A percentile compares a stretch with the other conserved stretches of the same genome.
phyloP scores from a whole-genome alignment of 1,139 yeast genomes.

The Zygotorulaspora mrakii region DNA sequence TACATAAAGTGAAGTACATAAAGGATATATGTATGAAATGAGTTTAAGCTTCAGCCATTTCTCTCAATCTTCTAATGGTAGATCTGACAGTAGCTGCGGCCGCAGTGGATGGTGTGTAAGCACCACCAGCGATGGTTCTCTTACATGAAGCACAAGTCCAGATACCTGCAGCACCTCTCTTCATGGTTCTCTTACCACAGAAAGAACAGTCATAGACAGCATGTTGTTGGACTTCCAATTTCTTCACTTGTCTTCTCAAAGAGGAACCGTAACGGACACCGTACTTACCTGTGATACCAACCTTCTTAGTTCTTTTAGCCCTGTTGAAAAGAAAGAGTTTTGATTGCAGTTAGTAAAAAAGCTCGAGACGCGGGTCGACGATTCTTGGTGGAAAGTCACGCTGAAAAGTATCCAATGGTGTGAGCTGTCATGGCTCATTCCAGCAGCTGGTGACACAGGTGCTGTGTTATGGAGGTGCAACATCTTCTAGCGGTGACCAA shows the following conservation, averaged over 20 bases:
- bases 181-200: slow-evolving; percentile 99
- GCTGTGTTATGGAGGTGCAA: too few species aligned
- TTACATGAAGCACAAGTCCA: slow-evolving; percentile 95
- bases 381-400: neutral
- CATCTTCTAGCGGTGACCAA: too few species aligned
- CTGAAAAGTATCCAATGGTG: too few species aligned
- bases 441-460: too few species aligned
- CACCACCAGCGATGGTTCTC: slow-evolving; percentile 99
- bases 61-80: slow-evolving; percentile 99
- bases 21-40: slow-evolving; percentile 2
- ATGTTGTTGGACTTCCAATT: slow-evolving; percentile 98
- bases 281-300: slow-evolving; percentile 99
- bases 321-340: slow-evolving; percentile 40
- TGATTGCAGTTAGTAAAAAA: slow-evolving; percentile 11
- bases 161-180: slow-evolving; percentile 98
- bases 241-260: slow-evolving; percentile 99
- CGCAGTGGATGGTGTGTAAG: slow-evolving; percentile 98
- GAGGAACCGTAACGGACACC: slow-evolving; percentile 99
- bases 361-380: too few species aligned
- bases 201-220: slow-evolving; percentile 98
- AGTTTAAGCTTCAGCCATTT: slow-evolving; percentile 96
- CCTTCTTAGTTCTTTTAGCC: slow-evolving; percentile 99
- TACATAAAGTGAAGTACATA: slow-evolving; percentile 4
- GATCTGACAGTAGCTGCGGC: slow-evolving; percentile 99
- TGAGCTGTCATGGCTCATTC: too few species aligned